Conservation (phyloP, 352 stramenopile species). For the Globisporangium sylvaticum region DNA sequence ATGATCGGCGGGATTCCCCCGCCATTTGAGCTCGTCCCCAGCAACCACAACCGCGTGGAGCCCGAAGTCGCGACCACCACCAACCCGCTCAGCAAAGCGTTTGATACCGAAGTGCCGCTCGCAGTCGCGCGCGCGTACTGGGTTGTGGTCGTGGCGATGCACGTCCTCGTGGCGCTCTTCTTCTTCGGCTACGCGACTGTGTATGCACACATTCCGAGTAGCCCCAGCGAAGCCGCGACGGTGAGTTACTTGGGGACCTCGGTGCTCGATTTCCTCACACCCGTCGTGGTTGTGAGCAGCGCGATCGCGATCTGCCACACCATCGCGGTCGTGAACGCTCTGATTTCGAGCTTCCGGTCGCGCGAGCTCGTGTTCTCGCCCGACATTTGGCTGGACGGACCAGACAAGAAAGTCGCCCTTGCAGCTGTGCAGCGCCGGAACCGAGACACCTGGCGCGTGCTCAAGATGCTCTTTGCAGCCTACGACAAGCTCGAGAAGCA, state of each 20-base stretch:
- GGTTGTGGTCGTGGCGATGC: not conserved
- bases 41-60: not conserved
- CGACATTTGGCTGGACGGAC: conserved; percentile 15
- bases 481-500: conserved; percentile 13
- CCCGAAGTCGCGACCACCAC: not conserved
- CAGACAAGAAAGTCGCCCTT: conserved; percentile 9
- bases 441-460: conserved; percentile 10
- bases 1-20: not conserved
- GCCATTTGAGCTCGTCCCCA: conserved; percentile 9
- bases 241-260: not conserved
- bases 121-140: conserved; percentile 8
- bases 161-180: conserved; percentile 1
- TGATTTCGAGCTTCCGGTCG: conserved; percentile 14
- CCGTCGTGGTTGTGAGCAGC: conserved; percentile 7
- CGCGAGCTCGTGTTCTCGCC: conserved; percentile 17
- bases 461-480: conserved; percentile 3
- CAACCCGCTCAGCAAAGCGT: not conserved
- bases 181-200: conserved; percentile 14
- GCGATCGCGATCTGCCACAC: conserved; percentile 15
- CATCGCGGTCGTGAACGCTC: conserved; percentile 12
- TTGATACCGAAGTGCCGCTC: conserved; percentile 6
- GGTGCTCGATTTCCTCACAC: conserved; percentile 5
- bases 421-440: conserved; percentile 7
- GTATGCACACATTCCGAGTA: conserved; percentile 7
- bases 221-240: not conserved